Evolutionary conservation across 2,329 filamentous ascomycete species (phyloP).

Genomic region (Colletotrichum tofieldiae): DNA sequence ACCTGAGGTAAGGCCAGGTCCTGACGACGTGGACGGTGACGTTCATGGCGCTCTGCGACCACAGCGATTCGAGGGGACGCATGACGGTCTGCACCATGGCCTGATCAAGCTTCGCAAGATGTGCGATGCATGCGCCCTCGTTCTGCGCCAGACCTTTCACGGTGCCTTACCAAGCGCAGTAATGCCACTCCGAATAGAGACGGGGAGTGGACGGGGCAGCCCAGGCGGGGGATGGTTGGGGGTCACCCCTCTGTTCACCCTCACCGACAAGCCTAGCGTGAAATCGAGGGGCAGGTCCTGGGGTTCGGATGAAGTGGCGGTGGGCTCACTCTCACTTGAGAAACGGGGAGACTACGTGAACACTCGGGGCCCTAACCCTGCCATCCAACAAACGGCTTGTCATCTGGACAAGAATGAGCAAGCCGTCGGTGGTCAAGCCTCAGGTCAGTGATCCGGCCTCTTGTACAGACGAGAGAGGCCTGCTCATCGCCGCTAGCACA

Average conservation of each 20-base stretch:
- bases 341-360: neutral
- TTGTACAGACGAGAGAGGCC: neutral
- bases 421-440: neutral
- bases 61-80: slow-evolving; percentile 5
- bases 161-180: slow-evolving; percentile 9
- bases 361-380: slow-evolving; percentile 2
- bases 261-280: slow-evolving; percentile 33
- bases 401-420: slow-evolving; percentile 1
- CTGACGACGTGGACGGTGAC: slow-evolving; percentile 7
- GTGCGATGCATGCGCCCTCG: slow-evolving; percentile 9
- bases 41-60: slow-evolving; percentile 18
- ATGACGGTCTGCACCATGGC: slow-evolving; percentile 24
- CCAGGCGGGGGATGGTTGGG: slow-evolving; percentile 21
- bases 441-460: neutral
- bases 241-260: slow-evolving; percentile 29
- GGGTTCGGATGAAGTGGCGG: slow-evolving; percentile 26
- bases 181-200: slow-evolving; percentile 1
- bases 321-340: slow-evolving; percentile 23
- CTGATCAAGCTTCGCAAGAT: slow-evolving; percentile 28
- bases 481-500: slow-evolving; percentile 2
- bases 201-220: slow-evolving; percentile 7
- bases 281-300: slow-evolving; percentile 24
- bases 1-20: neutral
- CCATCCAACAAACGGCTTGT: slow-evolving; percentile 12
- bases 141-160: slow-evolving; percentile 1